phyloP scores from a whole-genome alignment of 2,329 filamentous ascomycete genomes.

The Apiospora malaysiana region DNA sequence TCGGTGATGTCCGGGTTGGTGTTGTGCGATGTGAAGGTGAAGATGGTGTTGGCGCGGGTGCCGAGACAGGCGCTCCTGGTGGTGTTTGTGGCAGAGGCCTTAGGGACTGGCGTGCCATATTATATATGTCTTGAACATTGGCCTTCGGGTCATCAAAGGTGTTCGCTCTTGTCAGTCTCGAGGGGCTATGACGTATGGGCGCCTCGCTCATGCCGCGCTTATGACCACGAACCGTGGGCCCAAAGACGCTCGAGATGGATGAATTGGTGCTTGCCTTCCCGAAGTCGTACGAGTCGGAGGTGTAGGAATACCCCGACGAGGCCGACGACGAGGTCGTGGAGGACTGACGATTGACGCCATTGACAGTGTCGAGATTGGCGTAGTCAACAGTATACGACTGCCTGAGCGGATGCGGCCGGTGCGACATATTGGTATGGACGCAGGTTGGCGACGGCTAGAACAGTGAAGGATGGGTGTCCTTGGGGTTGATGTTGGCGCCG shows the following conservation, averaged over 20 bases:
- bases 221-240: slow-evolving; percentile 55
- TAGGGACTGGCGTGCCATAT: slow-evolving; percentile 76
- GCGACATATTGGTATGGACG: slow-evolving; percentile 52
- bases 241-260: slow-evolving; percentile 71
- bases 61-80: neutral
- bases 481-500: slow-evolving; percentile 32
- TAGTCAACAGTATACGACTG: slow-evolving; percentile 54
- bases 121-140: slow-evolving; percentile 69
- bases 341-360: slow-evolving; percentile 61
- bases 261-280: slow-evolving; percentile 73
- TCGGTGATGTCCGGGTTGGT: slow-evolving; percentile 42
- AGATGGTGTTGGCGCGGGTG: neutral
- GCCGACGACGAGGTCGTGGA: slow-evolving; percentile 75
- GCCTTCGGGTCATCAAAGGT: slow-evolving; percentile 50
- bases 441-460: slow-evolving; percentile 32
- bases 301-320: slow-evolving; percentile 68
- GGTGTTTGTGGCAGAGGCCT: slow-evolving; percentile 59
- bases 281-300: slow-evolving; percentile 58
- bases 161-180: slow-evolving; percentile 46
- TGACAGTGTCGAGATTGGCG: slow-evolving; percentile 45
- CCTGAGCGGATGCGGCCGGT: slow-evolving; percentile 62
- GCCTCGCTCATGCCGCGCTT: slow-evolving; percentile 80
- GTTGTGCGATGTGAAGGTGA: slow-evolving; percentile 35
- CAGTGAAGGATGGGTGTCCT: slow-evolving; percentile 32
- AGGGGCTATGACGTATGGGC: slow-evolving; percentile 55